Conservation (phyloP, 768 basidiomycete genomes). For the Cantharellus cinnabarinus region DNA sequence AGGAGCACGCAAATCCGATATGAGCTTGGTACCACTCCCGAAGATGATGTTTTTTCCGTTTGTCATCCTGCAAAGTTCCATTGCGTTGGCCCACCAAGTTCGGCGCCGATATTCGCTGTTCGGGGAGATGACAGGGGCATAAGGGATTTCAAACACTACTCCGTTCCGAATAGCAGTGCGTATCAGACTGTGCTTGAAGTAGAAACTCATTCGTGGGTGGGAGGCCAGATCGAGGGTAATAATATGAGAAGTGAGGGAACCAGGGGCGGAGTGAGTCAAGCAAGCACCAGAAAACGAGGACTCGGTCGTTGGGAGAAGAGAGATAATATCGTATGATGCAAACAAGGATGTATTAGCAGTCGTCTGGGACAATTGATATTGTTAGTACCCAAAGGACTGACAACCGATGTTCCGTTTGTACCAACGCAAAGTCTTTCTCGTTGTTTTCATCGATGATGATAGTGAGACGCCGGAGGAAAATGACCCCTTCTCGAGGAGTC, state of each 20-base stretch:
- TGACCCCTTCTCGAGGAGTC: conserved; percentile 38
- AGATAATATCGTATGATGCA: conserved; percentile 58
- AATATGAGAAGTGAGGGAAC: conserved; percentile 57
- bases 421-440: conserved; percentile 69
- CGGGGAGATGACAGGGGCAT: conserved; percentile 40
- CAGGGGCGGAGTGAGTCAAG: conserved; percentile 57
- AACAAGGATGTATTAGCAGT: conserved; percentile 40
- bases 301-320: conserved; percentile 52
- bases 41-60: conserved; percentile 61
- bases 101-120: conserved; percentile 47
- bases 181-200: conserved; percentile 66
- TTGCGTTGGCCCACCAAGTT: conserved; percentile 68
- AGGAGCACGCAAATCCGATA: conserved; percentile 47
- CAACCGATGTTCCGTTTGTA: conserved; percentile 16
- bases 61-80: conserved; percentile 59
- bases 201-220: conserved; percentile 54
- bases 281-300: conserved; percentile 60
- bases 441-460: conserved; percentile 66
- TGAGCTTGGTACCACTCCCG: conserved; percentile 38
- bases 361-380: conserved; percentile 24
- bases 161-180: conserved; percentile 67
- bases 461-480: conserved; percentile 58
- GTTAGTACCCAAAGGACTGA: background rate
- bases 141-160: conserved; percentile 63
- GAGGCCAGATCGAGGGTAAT: conserved; percentile 55